phyloP scores from a whole-genome alignment of 441 rosid species.

The Brassica hybrid region DNA sequence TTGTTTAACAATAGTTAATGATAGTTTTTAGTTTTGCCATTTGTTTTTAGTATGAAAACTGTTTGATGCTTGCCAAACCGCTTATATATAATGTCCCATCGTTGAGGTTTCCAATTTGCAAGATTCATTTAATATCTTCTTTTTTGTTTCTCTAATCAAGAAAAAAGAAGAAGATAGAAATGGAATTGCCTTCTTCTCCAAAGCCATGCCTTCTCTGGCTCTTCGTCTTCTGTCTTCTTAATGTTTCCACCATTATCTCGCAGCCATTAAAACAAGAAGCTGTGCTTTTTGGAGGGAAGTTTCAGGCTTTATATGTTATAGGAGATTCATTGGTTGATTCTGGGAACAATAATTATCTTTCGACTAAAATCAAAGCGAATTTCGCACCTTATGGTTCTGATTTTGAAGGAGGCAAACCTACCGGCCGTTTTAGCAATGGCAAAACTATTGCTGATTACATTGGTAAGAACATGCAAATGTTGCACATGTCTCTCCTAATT shows the following conservation, averaged over 20 bases:
- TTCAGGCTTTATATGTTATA: conserved; percentile 53
- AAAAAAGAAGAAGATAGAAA: background rate
- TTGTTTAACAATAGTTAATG: background rate
- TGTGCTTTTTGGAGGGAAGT: conserved; percentile 24
- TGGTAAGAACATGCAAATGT: conserved; percentile 39
- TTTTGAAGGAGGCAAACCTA: conserved; percentile 51
- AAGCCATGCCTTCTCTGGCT: conserved; percentile 6
- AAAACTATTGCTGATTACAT: conserved; percentile 48
- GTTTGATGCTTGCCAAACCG: background rate
- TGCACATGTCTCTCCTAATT: background rate
- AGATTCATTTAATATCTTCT: background rate
- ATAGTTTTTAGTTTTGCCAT: background rate
- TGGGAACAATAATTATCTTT: conserved; percentile 54
- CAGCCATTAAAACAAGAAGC: conserved; percentile 15
- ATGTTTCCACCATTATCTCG: conserved; percentile 12
- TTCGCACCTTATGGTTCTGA: conserved; percentile 56
- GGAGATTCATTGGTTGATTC: conserved; percentile 57
- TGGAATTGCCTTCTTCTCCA: conserved; percentile 3
- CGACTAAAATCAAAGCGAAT: conserved; percentile 38
- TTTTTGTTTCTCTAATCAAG: background rate
- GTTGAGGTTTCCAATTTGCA: background rate
- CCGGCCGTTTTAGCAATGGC: conserved; percentile 58
- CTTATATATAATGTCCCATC: background rate
- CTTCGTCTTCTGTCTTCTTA: conserved; percentile 15
- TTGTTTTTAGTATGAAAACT: background rate